These are phyloP conservation scores for Globisporangium spinosum DNA, from an alignment of 352 stramenopile species.

Conservation along the genomic window DNA sequence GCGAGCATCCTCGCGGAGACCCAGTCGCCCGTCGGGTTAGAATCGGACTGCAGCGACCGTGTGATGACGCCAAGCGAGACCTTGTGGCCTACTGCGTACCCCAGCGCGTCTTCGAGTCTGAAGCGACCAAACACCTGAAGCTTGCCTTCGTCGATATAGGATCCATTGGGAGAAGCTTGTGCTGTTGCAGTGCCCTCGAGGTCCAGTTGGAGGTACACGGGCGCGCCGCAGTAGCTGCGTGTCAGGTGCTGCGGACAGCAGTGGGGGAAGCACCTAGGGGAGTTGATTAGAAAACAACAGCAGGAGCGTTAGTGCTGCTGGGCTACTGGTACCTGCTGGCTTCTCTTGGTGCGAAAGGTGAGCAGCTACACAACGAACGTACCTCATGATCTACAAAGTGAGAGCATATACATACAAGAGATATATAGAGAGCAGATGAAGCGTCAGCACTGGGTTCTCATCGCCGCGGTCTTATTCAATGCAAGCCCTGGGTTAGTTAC, in stretches of 20 bases:
- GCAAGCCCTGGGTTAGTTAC: no score
- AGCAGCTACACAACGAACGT: no score
- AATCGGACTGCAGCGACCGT: not conserved
- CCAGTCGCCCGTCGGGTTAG: conserved; percentile 6
- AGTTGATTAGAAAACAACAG: no score
- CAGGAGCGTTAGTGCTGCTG: no score
- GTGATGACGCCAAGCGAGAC: not conserved
- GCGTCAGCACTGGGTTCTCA: no score
- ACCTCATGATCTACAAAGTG: no score
- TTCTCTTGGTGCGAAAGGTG: no score
- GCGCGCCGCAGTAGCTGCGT: not conserved
- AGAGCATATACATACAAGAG: no score
- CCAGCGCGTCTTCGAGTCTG: not conserved
- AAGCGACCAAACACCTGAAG: conserved; percentile 9
- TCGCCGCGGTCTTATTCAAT: no score
- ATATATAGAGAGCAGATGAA: no score
- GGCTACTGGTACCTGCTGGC: no score
- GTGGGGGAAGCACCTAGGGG: not conserved
- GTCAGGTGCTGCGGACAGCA: not conserved
- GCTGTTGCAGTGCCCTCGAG: not conserved
- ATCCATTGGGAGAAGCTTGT: not conserved
- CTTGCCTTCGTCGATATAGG: not conserved
- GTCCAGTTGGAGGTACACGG: conserved; percentile 5
- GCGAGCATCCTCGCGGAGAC: conserved; percentile 3
- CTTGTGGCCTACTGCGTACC: not conserved